Percentiles rank a stretch among this genome's conserved stretches.
Evolutionary conservation across 2,329 filamentous ascomycete genomes (phyloP).

Genomic region (Huntiella decipiens): DNA sequence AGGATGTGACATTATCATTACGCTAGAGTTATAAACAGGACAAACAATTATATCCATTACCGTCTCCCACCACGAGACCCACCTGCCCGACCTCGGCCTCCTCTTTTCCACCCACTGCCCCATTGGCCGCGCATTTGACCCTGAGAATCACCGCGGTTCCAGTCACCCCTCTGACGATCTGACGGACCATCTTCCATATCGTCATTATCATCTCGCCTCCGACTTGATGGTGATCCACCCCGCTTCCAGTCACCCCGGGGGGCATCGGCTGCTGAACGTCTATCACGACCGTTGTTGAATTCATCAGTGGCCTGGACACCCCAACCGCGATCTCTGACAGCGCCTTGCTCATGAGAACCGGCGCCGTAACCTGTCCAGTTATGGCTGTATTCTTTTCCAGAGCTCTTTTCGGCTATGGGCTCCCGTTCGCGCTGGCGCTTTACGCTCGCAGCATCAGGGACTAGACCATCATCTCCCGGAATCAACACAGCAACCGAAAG

Average conservation of each 20-base stretch:
- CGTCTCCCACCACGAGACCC: too few relatives aligned
- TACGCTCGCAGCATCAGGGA: conserved; percentile 42
- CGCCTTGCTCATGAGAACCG: neutral
- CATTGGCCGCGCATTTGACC: too few relatives aligned
- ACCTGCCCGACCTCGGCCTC: too few relatives aligned
- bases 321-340: neutral
- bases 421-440: conserved; percentile 20
- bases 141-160: too few relatives aligned
- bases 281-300: neutral
- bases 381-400: too few relatives aligned
- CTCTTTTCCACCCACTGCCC: neutral
- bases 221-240: conserved; percentile 12
- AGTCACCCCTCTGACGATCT: too few relatives aligned
- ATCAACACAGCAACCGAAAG: conserved; percentile 67
- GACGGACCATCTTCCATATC: too few relatives aligned
- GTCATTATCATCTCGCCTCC: too few relatives aligned
- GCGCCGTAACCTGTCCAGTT: too few relatives aligned
- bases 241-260: conserved; percentile 16
- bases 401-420: too few relatives aligned
- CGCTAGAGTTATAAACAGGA: neutral
- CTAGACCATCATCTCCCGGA: conserved; percentile 52
- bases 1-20: too few relatives aligned
- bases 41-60: neutral
- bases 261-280: conserved; percentile 14
- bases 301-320: neutral